These are phyloP conservation scores for Kodamaea alishanica DNA, from an alignment of 1,139 yeast genomes.

Conservation along the genomic window DNA sequence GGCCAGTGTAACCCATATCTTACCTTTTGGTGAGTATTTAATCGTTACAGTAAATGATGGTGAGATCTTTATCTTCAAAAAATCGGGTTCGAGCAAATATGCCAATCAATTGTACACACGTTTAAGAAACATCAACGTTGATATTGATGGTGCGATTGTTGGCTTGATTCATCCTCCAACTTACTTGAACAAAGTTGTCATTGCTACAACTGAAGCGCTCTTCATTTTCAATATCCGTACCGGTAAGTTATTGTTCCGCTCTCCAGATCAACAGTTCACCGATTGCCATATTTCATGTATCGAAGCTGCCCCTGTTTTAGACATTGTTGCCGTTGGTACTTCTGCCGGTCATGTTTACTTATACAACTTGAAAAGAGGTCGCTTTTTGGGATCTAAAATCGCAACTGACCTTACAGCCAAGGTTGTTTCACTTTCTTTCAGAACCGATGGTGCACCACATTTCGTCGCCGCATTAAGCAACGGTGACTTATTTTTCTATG, in stretches of 20 bases:
- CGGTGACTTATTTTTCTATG: constrained; percentile 87
- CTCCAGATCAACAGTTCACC: constrained; percentile 46
- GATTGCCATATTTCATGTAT: constrained; percentile 53
- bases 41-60: constrained; percentile 56
- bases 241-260: constrained; percentile 65
- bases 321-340: constrained; percentile 76
- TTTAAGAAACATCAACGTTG: constrained; percentile 47
- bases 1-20: constrained; percentile 44
- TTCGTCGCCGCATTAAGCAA: constrained; percentile 72
- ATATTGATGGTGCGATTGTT: constrained; percentile 65
- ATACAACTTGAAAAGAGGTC: constrained; percentile 68
- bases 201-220: constrained; percentile 63
- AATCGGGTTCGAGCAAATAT: constrained; percentile 44
- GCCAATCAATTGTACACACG: constrained; percentile 68
- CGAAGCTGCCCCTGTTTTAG: constrained; percentile 84
- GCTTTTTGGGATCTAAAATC: constrained; percentile 47
- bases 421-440: constrained; percentile 73
- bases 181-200: constrained; percentile 80
- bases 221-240: constrained; percentile 73
- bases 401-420: constrained; percentile 46
- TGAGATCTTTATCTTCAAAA: constrained; percentile 61
- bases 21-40: constrained; percentile 77
- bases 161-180: constrained; percentile 84
- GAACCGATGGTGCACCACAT: constrained; percentile 89
- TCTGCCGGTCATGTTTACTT: constrained; percentile 62